A percentile compares a stretch with the other conserved stretches of the same genome.
These are phyloP conservation scores for Pterula multifida DNA, from an alignment of 1,284 basidiomycete species.

Conservation along the genomic window DNA sequence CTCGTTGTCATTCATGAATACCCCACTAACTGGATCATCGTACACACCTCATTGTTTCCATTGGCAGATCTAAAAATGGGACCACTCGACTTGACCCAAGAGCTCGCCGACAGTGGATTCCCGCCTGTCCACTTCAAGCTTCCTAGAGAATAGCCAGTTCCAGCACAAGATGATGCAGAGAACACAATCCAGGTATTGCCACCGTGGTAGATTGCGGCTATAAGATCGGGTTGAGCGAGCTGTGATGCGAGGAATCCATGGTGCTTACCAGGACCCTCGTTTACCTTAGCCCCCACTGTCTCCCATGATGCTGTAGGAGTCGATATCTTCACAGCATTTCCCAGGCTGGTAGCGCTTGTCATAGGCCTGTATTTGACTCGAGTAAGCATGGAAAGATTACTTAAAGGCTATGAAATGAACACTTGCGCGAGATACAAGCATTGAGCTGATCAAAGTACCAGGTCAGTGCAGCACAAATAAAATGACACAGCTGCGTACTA, in stretches of 20 bases:
- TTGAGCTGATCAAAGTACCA: slow-evolving; percentile 15
- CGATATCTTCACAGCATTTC: slow-evolving; percentile 23
- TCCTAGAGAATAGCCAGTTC: slow-evolving; percentile 21
- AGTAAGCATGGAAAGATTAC: not conserved
- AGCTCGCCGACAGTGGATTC: slow-evolving; percentile 19
- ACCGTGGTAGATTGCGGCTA: slow-evolving; percentile 18
- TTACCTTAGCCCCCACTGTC: slow-evolving; percentile 20
- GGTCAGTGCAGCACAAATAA: not conserved
- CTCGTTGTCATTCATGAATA: not conserved
- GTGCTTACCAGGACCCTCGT: slow-evolving; percentile 20
- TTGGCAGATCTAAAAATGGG: slow-evolving; percentile 21
- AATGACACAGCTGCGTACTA: slow-evolving; percentile 11
- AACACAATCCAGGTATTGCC: slow-evolving; percentile 22
- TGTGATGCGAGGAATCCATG: not conserved
- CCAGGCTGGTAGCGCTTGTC: slow-evolving; percentile 22
- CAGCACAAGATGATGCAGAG: slow-evolving; percentile 21
- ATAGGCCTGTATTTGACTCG: slow-evolving; percentile 14
- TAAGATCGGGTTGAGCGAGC: not conserved
- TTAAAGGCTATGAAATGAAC: no score
- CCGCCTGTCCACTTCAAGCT: slow-evolving; percentile 22
- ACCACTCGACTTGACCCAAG: slow-evolving; percentile 21
- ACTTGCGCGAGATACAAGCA: slow-evolving; percentile 23
- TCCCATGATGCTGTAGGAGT: slow-evolving; percentile 25
- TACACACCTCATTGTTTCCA: slow-evolving; percentile 13
- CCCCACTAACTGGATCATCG: slow-evolving; percentile 4